Evolutionary conservation across 225 moss, liverwort and hornwort genomes (phyloP).

Genomic region (Bryum argenteum): DNA sequence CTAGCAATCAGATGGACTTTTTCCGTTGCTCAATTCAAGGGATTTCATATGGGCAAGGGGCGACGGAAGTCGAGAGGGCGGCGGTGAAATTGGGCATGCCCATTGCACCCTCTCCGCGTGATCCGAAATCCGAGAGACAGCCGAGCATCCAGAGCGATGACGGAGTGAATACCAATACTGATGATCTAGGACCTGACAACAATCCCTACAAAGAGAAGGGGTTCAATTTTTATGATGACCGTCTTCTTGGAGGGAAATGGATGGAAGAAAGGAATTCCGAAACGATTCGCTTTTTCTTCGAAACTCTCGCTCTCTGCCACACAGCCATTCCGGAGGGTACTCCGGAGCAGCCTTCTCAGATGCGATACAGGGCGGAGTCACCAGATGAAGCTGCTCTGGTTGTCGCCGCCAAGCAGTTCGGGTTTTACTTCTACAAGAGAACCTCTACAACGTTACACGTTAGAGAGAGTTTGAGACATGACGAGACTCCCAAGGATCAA

Average conservation of each 20-base stretch:
- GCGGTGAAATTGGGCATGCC: constrained; percentile 66
- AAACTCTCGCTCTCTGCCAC: constrained; percentile 80
- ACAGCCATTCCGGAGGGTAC: constrained; percentile 85
- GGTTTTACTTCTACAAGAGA: constrained; percentile 77
- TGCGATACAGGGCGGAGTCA: constrained; percentile 84
- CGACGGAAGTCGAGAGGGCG: constrained; percentile 87
- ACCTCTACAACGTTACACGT: constrained; percentile 62
- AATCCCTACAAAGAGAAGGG: constrained; percentile 71
- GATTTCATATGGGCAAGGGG: constrained; percentile 75
- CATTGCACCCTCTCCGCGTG: constrained; percentile 51
- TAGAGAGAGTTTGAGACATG: constrained; percentile 47
- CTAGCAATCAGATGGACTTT: constrained; percentile 95
- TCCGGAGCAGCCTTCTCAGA: constrained; percentile 55
- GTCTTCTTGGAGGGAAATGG: constrained; percentile 74
- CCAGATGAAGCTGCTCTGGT: constrained; percentile 95
- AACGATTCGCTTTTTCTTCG: constrained; percentile 61
- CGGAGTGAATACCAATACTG: constrained; percentile 11
- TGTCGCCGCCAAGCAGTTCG: constrained; percentile 91
- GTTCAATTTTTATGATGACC: constrained; percentile 81
- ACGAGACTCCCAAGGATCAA: constrained; percentile 44
- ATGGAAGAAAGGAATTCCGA: constrained; percentile 50
- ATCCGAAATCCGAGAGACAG: constrained; percentile 30
- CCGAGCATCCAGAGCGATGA: constrained; percentile 24
- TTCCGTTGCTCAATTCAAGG: constrained; percentile 79
- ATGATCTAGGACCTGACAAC: constrained; percentile 25